These are phyloP conservation scores for Pythium folliculosum DNA, from an alignment of 352 stramenopile genomes.

Conservation along the genomic window DNA sequence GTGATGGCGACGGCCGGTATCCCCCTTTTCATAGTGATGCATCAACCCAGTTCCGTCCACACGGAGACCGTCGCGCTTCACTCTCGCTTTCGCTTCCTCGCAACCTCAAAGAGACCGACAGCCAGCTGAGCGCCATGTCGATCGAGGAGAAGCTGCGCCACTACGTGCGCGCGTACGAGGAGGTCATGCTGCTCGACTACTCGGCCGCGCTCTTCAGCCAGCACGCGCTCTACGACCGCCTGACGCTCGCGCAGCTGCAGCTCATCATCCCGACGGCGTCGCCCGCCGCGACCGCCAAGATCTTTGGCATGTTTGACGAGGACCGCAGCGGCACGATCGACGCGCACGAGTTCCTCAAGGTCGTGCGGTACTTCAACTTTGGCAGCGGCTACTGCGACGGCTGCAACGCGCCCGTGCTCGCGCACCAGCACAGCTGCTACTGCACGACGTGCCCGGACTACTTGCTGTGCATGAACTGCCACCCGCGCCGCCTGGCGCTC, in stretches of 20 bases:
- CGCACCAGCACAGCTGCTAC: slow-evolving; percentile 31
- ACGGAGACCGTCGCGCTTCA: too few species aligned
- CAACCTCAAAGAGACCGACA: too few species aligned
- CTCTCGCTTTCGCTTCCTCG: neutral
- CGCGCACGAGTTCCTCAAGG: slow-evolving; percentile 35
- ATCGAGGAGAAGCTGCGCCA: neutral
- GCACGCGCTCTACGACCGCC: neutral
- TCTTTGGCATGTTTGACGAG: slow-evolving; percentile 23
- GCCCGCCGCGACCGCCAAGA: neutral
- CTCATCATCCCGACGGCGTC: neutral
- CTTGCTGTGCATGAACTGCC: slow-evolving; percentile 1
- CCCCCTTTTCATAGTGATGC: too few species aligned
- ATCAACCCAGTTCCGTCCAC: too few species aligned
- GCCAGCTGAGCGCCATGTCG: neutral
- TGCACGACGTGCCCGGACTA: slow-evolving; percentile 1
- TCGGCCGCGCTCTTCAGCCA: slow-evolving; percentile 5
- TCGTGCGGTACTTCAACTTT: slow-evolving; percentile 50
- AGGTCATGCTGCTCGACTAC: slow-evolving; percentile 14
- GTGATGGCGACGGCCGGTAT: too few species aligned
- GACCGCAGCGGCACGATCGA: slow-evolving; percentile 35
- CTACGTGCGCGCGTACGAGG: slow-evolving; percentile 8
- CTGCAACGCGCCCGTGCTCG: slow-evolving; percentile 40
- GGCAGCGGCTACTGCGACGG: slow-evolving; percentile 46
- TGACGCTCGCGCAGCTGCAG: slow-evolving; percentile 9
- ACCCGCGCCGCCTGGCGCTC: neutral